A percentile compares a stretch with the other conserved stretches of the same genome.
phyloP scores from a whole-genome alignment of 345 rosid species.

The Combretum micranthum region DNA sequence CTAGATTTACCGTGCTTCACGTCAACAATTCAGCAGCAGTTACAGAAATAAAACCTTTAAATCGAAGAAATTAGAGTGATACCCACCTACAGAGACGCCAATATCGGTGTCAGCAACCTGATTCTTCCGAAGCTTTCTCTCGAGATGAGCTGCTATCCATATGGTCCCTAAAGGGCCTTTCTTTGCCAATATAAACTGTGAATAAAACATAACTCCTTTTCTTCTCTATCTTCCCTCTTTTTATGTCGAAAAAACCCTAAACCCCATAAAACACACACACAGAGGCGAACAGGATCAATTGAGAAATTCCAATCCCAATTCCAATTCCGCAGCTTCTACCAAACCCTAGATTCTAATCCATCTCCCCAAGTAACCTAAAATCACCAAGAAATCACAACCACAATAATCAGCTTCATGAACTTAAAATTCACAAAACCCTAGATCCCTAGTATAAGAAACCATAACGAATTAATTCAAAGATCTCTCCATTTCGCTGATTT shows the following conservation, averaged over 20 bases:
- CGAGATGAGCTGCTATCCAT: conserved; percentile 99
- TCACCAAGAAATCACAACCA: background rate
- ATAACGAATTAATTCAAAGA: no score
- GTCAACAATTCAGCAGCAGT: no score
- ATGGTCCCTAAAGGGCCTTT: conserved; percentile 99
- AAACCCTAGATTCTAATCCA: background rate
- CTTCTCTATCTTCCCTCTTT: conserved; percentile 3
- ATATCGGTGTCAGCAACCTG: conserved; percentile 99
- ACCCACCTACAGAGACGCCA: conserved; percentile 95
- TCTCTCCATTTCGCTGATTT: no score
- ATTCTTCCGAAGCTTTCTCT: conserved; percentile 98
- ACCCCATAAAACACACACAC: conserved; percentile 15
- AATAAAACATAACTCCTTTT: conserved; percentile 72
- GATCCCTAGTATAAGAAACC: no score
- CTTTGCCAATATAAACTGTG: conserved; percentile 99
- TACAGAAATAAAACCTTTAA: background rate
- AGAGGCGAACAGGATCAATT: background rate
- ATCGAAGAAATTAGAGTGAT: background rate
- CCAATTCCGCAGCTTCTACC: background rate
- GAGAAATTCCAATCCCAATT: conserved; percentile 10
- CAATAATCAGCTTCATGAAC: background rate
- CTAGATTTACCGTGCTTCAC: no score
- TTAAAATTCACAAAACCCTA: no score
- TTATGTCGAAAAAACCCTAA: conserved; percentile 17
- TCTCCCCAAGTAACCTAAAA: conserved; percentile 3